Conservation (phyloP, 129 eudicot genomes). For the Flaveria brownii region DNA sequence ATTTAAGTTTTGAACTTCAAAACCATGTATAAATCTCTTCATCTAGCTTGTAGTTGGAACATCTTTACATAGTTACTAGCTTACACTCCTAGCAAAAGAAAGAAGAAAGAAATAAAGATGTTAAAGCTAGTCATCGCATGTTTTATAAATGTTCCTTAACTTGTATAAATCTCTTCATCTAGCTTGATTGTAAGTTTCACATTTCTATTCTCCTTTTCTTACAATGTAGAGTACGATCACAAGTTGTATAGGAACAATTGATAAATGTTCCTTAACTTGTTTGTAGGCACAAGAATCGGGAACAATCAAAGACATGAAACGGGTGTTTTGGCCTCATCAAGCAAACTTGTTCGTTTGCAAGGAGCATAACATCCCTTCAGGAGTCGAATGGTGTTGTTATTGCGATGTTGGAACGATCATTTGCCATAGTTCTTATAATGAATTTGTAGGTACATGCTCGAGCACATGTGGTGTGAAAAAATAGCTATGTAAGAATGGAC, state of each 20-base stretch:
- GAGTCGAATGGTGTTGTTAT: conserved; percentile 13
- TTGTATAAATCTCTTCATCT: background rate
- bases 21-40: background rate
- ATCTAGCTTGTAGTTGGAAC: background rate
- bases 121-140: background rate
- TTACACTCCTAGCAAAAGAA: background rate
- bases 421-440: background rate
- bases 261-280: background rate
- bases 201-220: background rate
- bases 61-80: background rate
- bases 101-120: background rate
- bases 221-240: background rate
- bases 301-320: conserved; percentile 16
- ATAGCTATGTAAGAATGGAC: background rate
- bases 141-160: no score
- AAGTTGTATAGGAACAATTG: background rate
- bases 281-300: conserved; percentile 12
- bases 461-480: background rate
- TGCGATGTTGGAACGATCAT: background rate
- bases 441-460: background rate
- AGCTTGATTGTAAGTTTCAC: conserved; percentile 1
- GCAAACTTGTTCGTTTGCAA: conserved; percentile 13
- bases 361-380: background rate
- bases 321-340: background rate
- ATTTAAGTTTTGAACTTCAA: background rate